These are phyloP conservation scores for Cytidiella melzeri DNA, from an alignment of 768 basidiomycete species.

Conservation along the genomic window DNA sequence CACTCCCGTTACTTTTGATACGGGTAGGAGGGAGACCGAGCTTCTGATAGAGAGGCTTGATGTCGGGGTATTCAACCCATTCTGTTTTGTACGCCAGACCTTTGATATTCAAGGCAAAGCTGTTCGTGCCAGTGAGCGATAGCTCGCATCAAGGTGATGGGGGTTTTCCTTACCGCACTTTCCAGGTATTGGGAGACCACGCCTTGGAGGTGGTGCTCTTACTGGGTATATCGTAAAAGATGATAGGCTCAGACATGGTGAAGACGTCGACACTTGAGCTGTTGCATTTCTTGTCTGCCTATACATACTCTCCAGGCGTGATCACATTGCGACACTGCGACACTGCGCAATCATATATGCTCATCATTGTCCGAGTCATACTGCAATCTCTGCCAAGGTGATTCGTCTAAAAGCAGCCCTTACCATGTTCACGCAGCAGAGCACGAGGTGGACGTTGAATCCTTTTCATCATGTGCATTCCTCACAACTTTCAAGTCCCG, in stretches of 20 bases:
- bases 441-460: too few species aligned
- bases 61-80: conserved; percentile 42
- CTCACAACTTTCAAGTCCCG: too few species aligned
- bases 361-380: too few species aligned
- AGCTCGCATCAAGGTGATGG: background rate
- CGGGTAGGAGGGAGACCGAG: conserved; percentile 27
- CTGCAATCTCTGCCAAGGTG: too few species aligned
- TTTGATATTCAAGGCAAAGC: conserved; percentile 32
- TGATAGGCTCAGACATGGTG: conserved; percentile 20
- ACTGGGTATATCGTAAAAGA: conserved; percentile 35
- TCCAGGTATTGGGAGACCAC: conserved; percentile 11
- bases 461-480: too few species aligned
- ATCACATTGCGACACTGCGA: too few species aligned
- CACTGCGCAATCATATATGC: too few species aligned
- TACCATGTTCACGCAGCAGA: too few species aligned
- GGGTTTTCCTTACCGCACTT: background rate
- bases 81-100: conserved; percentile 33
- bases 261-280: background rate
- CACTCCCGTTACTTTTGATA: conserved; percentile 12
- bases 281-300: too few species aligned
- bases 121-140: too few species aligned
- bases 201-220: conserved; percentile 19
- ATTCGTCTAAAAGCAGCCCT: too few species aligned
- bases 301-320: too few species aligned
- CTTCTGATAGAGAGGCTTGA: conserved; percentile 27